phyloP scores from a whole-genome alignment of 176 grass and related monocot genomes.

The Tillandsia leiboldiana region DNA sequence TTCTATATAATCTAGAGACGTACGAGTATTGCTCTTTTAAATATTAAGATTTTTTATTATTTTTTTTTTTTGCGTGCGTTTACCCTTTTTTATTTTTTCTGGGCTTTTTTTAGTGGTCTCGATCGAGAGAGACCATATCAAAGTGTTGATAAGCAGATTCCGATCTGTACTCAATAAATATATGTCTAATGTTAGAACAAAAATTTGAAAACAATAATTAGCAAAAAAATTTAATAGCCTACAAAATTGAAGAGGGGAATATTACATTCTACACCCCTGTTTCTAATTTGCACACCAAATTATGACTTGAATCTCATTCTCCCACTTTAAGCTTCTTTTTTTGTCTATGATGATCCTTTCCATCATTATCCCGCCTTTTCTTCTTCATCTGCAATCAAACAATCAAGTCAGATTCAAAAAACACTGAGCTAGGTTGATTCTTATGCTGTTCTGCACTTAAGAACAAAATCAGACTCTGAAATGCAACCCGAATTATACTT shows the following conservation, averaged over 20 bases:
- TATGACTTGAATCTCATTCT: not conserved
- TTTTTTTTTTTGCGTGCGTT: too few species aligned
- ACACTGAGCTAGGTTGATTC: not conserved
- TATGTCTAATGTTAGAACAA: too few species aligned
- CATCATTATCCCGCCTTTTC: constrained; percentile 27
- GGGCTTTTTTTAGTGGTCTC: too few species aligned
- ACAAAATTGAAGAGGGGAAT: constrained; percentile 23
- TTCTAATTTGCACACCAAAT: not conserved
- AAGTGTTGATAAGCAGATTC: too few species aligned
- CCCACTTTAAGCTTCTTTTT: constrained; percentile 32
- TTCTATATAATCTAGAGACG: too few species aligned
- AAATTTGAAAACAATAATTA: too few species aligned
- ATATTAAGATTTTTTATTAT: too few species aligned
- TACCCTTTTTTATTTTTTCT: too few species aligned
- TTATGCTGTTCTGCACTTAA: too few species aligned
- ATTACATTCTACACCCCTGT: not conserved
- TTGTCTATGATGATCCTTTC: constrained; percentile 32
- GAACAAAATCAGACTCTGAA: not conserved
- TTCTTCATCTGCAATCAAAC: constrained; percentile 38
- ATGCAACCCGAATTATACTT: not conserved
- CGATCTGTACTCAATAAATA: too few species aligned
- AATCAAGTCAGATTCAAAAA: constrained; percentile 24
- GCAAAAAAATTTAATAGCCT: not conserved
- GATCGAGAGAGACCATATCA: too few species aligned
- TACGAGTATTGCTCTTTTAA: too few species aligned